Evolutionary conservation across 139 green algal species (phyloP).

Genomic region (Haematococcus sp.): DNA sequence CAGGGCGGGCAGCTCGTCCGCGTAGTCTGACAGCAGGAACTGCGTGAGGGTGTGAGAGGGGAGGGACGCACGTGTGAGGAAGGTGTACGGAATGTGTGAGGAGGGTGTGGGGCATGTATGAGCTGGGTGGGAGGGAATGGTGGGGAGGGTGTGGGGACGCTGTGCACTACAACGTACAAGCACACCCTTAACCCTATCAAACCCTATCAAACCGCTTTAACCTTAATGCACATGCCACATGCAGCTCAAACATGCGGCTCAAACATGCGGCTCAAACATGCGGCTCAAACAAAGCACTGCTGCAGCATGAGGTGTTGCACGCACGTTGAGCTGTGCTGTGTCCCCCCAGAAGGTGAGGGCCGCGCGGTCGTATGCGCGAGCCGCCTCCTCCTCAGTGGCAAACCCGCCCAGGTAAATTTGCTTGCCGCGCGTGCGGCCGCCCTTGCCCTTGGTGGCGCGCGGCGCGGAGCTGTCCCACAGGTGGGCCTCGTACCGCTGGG

Average conservation of each 20-base stretch:
- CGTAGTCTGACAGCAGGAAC: slow-evolving; percentile 66
- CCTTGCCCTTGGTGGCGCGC: slow-evolving; percentile 36
- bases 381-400: slow-evolving; percentile 66
- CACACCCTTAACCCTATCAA: background rate
- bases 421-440: slow-evolving; percentile 59
- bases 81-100: background rate
- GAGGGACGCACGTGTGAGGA: background rate
- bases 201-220: background rate
- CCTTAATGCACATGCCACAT: background rate
- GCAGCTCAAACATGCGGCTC: no score
- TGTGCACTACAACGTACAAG: background rate
- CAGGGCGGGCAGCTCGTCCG: slow-evolving; percentile 43
- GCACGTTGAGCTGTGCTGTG: slow-evolving; percentile 60
- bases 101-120: background rate
- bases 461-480: slow-evolving; percentile 49
- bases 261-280: no score
- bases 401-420: slow-evolving; percentile 58
- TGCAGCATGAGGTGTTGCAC: no score
- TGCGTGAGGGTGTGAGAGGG: slow-evolving; percentile 21
- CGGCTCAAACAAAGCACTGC: no score
- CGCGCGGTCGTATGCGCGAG: slow-evolving; percentile 76
- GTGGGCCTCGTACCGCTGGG: slow-evolving; percentile 74
- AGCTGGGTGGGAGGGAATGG: background rate
- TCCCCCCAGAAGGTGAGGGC: slow-evolving; percentile 66
- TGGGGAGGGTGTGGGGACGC: background rate